Percentiles rank a stretch among this genome's conserved stretches.
Evolutionary conservation across 2,329 filamentous ascomycete genomes (phyloP).

Genomic region (Xylaria hypoxylon): DNA sequence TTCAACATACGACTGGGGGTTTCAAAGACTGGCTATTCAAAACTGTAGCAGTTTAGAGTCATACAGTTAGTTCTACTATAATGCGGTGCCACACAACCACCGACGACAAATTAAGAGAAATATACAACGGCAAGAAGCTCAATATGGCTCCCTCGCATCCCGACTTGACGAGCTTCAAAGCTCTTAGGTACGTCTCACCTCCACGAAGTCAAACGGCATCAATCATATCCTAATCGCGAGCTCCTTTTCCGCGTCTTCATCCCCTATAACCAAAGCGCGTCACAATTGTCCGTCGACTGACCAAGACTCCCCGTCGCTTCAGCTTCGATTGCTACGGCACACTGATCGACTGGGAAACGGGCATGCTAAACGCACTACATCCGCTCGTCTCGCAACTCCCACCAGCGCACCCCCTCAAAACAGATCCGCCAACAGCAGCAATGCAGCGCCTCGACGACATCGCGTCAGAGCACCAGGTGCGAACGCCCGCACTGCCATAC

Average conservation of each 20-base stretch:
- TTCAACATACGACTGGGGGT: not conserved
- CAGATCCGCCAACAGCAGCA: constrained; percentile 55
- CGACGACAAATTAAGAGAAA: not conserved
- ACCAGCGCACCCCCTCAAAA: constrained; percentile 52
- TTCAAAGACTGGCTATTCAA: not conserved
- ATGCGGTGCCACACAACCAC: not conserved
- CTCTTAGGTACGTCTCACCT: constrained; percentile 42
- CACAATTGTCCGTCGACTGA: constrained; percentile 9
- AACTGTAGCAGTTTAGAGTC: not conserved
- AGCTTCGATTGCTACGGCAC: constrained; percentile 86
- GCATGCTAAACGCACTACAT: constrained; percentile 66
- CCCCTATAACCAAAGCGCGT: not conserved
- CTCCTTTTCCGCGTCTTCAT: not conserved
- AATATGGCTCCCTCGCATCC: constrained; percentile 46
- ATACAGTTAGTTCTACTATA: not conserved
- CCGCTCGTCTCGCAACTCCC: constrained; percentile 58
- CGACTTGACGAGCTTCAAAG: constrained; percentile 48
- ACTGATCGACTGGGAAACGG: constrained; percentile 81
- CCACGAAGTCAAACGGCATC: not conserved
- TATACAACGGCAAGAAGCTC: not conserved
- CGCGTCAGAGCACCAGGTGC: constrained; percentile 63
- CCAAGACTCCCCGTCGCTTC: not conserved
- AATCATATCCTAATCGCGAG: not conserved
- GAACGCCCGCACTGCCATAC: constrained; percentile 70
- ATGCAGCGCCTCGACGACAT: constrained; percentile 58